Percentiles rank a stretch among this genome's conserved stretches.
Conservation (phyloP, 495 filamentous ascomycete genomes). For the Alectoria sarmentosa region DNA sequence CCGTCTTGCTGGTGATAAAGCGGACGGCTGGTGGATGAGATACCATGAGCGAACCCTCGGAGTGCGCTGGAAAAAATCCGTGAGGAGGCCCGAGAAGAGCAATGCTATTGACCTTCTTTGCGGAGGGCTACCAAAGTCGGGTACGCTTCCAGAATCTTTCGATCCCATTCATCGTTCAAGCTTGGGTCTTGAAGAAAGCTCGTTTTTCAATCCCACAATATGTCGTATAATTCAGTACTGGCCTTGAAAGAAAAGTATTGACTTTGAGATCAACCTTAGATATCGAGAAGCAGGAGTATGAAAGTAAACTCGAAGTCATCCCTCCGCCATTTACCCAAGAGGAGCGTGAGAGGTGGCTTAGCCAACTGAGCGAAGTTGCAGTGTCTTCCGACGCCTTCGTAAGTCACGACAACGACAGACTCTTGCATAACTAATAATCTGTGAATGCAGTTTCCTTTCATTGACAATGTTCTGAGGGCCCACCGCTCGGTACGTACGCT, state of each 20-base stretch:
- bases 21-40: conserved; percentile 98
- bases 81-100: conserved; percentile 93
- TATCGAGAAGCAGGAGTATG: not conserved
- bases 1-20: conserved; percentile 95
- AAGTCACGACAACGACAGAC: not conserved
- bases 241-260: not conserved
- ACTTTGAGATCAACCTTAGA: not conserved
- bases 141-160: conserved; percentile 32
- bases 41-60: conserved; percentile 57
- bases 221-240: too few species aligned
- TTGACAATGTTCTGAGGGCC: conserved; percentile 67
- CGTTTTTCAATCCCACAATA: too few species aligned
- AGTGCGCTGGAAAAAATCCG: conserved; percentile 96
- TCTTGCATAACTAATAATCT: too few species aligned
- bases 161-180: too few species aligned
- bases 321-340: conserved; percentile 72
- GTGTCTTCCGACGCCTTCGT: conserved; percentile 86
- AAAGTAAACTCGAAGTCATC: not conserved
- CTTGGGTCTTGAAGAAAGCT: too few species aligned
- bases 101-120: conserved; percentile 74
- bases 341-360: conserved; percentile 78
- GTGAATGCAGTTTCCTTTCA: conserved; percentile 67
- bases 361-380: conserved; percentile 72
- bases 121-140: conserved; percentile 73
- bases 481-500: too few species aligned